A percentile compares a stretch with the other conserved stretches of the same genome.
phyloP scores from a whole-genome alignment of 2,329 filamentous ascomycete species.

The Colletotrichum noveboracense region DNA sequence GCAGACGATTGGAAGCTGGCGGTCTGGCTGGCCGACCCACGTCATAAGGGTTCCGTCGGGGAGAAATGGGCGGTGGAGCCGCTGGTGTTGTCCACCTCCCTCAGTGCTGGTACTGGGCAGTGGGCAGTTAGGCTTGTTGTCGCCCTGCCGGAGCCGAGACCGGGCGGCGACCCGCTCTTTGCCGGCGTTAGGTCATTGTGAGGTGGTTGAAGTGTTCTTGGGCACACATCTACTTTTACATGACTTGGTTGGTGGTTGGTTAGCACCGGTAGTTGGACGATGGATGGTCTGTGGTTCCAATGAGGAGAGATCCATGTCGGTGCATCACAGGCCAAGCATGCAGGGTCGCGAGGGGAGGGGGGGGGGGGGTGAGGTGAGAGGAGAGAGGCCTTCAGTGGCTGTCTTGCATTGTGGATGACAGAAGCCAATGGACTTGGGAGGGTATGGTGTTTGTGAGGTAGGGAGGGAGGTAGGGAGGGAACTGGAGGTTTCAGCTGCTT shows the following conservation, averaged over 20 bases:
- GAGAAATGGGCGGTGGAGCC: background rate
- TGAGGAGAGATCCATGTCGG: background rate
- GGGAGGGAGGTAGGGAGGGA: background rate
- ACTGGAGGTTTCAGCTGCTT: background rate
- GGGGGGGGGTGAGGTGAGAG: background rate
- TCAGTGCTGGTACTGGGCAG: background rate
- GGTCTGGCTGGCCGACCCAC: background rate
- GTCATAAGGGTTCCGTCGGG: slow-evolving; percentile 1
- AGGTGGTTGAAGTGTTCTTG: background rate
- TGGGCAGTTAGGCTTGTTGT: background rate
- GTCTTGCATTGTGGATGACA: background rate
- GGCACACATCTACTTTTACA: background rate
- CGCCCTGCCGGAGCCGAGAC: slow-evolving; percentile 13
- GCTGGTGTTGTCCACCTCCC: background rate
- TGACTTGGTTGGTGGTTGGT: background rate
- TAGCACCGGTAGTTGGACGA: slow-evolving; percentile 3
- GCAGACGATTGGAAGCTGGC: background rate
- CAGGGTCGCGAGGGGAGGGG: slow-evolving; percentile 4
- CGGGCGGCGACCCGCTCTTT: slow-evolving; percentile 3
- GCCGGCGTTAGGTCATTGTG: background rate
- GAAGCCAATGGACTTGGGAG: background rate
- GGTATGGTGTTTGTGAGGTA: background rate
- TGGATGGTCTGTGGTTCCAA: background rate
- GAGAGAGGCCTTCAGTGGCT: background rate
- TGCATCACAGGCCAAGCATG: slow-evolving; percentile 3